Evolutionary conservation across 2,329 filamentous ascomycete genomes (phyloP), one percentile per base, ranked within the genome.

Genomic region (Colletotrichum spaethianum): DNA sequence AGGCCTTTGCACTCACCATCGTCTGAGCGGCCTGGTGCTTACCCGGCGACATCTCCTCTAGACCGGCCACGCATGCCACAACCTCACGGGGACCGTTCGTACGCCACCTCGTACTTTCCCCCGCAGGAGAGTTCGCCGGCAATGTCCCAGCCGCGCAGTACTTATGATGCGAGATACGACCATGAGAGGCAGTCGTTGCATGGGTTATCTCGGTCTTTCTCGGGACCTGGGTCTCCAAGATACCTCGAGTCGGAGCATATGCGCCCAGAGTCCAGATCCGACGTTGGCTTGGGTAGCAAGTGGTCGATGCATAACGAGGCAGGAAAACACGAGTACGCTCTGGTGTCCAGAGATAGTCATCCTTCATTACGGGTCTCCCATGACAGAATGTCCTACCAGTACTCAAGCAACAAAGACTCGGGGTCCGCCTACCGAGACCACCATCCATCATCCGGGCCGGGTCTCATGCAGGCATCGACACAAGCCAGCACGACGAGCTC

Each of bases 101-200:
- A 80, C 56, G 81, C 82, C 20, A 82, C 80, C 23, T 87, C 86
- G 18, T 89, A 88, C 77, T 89, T 89, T 74, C 64, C 69, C 18
- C 83, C 86, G 6, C 81, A 80, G 40, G 73, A 78, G 9, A 77
- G 78, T 55, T 75, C 79, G 16, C 81, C 83, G 53, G 78, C 83
- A 12, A 73, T 80, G 59, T 81, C 83, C 50, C 86, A 87, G 67
- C 83, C 85, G 16, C 83, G 86, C 66, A 85, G 82, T 67, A 79
- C 84, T 7, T 86, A 85, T 75, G 86, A 89, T 67, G 77, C 81
- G 64, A 86, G 82, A 75, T 79, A 83, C 48, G 83, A 87, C 23
- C 75, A 82, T 14, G 85, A 86, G 33, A 80, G 85, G 53, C 83
- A 79, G 16, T 63, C 77, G 36, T 46, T 78, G 31, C 79, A 78